Conservation (phyloP, 2,329 filamentous ascomycete genomes). For the Sporothrix globosa region DNA sequence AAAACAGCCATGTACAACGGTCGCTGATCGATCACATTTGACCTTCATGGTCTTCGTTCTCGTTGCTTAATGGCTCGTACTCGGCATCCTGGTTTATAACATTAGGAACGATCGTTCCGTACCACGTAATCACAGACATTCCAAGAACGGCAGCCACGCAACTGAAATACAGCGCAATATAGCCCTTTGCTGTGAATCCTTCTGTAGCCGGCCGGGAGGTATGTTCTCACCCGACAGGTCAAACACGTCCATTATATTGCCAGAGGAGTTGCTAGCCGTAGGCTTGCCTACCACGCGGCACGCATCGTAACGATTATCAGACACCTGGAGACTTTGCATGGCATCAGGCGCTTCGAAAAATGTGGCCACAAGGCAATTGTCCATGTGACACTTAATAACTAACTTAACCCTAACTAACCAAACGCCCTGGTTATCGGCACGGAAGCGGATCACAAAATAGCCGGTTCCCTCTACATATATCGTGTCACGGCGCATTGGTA, state of each 20-base stretch:
- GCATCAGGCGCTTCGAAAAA: conserved; percentile 52
- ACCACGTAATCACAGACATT: conserved; percentile 58
- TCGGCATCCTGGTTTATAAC: background rate
- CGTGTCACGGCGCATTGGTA: conserved; percentile 61
- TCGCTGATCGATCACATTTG: background rate
- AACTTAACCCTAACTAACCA: conserved; percentile 55
- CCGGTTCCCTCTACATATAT: conserved; percentile 50
- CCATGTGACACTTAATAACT: conserved; percentile 60
- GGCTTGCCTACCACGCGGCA: conserved; percentile 50
- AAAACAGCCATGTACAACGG: conserved; percentile 2
- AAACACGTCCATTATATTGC: conserved; percentile 36
- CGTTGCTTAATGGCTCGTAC: conserved; percentile 9
- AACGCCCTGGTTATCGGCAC: conserved; percentile 51
- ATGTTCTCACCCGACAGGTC: conserved; percentile 39
- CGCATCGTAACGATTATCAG: conserved; percentile 57
- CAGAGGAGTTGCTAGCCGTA: conserved; percentile 40
- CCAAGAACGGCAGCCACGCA: conserved; percentile 69
- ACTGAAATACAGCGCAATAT: conserved; percentile 75
- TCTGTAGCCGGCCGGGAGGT: conserved; percentile 31
- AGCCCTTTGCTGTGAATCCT: conserved; percentile 66
- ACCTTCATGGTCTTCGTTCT: background rate
- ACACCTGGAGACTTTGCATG: conserved; percentile 57
- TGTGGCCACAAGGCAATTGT: conserved; percentile 51
- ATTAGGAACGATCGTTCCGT: conserved; percentile 19
- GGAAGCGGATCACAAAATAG: conserved; percentile 55